A percentile compares a stretch with the other conserved stretches of the same genome.
These are phyloP conservation scores for Solanum sejunctum DNA, from an alignment of 257 asterid species.

Conservation along the genomic window DNA sequence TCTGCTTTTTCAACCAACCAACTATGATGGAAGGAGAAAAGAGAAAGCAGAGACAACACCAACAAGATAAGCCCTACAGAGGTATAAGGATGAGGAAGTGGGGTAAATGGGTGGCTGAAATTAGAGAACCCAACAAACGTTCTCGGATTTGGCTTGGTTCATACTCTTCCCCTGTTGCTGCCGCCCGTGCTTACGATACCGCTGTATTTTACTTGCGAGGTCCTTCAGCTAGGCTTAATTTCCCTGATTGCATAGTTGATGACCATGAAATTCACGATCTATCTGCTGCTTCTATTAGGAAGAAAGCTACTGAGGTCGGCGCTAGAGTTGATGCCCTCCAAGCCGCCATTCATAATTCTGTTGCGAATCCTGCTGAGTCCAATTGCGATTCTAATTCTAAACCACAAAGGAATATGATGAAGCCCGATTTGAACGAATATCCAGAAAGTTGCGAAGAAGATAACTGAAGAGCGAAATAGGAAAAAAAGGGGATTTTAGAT, in stretches of 20 bases:
- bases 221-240: constrained; percentile 73
- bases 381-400: background rate
- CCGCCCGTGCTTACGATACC: constrained; percentile 88
- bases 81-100: constrained; percentile 94
- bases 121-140: constrained; percentile 75
- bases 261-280: constrained; percentile 27
- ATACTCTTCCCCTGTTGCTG: constrained; percentile 76
- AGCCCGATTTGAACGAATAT: constrained; percentile 77
- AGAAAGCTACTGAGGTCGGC: constrained; percentile 79
- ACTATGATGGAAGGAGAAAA: constrained; percentile 31
- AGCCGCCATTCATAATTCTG: background rate
- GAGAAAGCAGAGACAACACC: constrained; percentile 31
- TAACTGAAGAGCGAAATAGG: background rate
- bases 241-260: constrained; percentile 47
- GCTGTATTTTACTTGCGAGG: constrained; percentile 75
- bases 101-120: constrained; percentile 98
- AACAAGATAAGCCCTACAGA: constrained; percentile 50
- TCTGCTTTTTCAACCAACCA: background rate
- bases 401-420: constrained; percentile 20
- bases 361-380: background rate
- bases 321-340: constrained; percentile 82
- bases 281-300: constrained; percentile 66
- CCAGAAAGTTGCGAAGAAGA: constrained; percentile 65
- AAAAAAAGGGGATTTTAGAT: background rate
- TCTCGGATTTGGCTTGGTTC: constrained; percentile 90